phyloP scores from a whole-genome alignment of 1,284 basidiomycete species.

The Anthracocystis panici-leucophaei region DNA sequence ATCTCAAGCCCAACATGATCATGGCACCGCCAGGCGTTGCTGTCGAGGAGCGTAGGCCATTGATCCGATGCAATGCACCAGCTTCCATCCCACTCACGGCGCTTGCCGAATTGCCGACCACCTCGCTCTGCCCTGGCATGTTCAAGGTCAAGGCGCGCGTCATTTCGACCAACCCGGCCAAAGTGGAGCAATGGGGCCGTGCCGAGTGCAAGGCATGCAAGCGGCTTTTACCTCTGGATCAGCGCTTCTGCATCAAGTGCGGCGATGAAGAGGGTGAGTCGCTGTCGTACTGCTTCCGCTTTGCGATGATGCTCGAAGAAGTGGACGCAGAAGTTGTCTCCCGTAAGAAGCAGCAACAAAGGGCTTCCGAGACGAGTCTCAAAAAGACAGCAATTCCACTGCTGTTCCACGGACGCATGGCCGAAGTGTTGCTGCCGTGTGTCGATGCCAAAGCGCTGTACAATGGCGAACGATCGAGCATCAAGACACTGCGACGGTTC shows the following conservation, averaged over 20 bases:
- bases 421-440: constrained; percentile 27
- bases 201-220: constrained; percentile 44
- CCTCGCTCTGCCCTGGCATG: constrained; percentile 38
- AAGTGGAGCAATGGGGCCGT: constrained; percentile 41
- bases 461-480: constrained; percentile 20
- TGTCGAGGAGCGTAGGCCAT: constrained; percentile 14
- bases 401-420: constrained; percentile 37
- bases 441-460: constrained; percentile 37
- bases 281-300: constrained; percentile 36
- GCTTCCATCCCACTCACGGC: constrained; percentile 30
- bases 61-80: constrained; percentile 44
- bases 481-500: constrained; percentile 30
- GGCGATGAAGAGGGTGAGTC: constrained; percentile 46
- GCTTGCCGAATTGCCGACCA: constrained; percentile 31
- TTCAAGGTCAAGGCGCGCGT: constrained; percentile 42
- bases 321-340: constrained; percentile 32
- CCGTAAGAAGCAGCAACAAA: constrained; percentile 25
- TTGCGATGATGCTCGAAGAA: constrained; percentile 49
- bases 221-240: constrained; percentile 31
- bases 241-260: constrained; percentile 48
- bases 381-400: constrained; percentile 25
- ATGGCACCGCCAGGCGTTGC: constrained; percentile 26
- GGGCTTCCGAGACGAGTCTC: background rate
- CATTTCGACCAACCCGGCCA: constrained; percentile 37
- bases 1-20: constrained; percentile 26